Conservation (phyloP, 2,329 filamentous ascomycete species). For the Rugonectria rugulosa region DNA sequence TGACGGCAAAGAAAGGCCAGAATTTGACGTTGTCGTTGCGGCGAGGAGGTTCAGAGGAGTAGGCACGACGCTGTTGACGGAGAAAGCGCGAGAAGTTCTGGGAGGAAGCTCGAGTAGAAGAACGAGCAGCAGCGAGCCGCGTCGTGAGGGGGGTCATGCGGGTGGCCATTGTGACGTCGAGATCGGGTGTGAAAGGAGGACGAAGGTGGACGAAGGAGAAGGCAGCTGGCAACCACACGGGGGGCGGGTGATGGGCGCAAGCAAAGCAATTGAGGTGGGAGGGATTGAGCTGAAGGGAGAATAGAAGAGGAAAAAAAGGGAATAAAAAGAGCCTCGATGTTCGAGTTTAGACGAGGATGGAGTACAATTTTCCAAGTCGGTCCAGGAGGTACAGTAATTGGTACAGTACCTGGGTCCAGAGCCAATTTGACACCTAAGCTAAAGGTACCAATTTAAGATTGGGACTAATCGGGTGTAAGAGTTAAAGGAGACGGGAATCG, state of each 20-base stretch:
- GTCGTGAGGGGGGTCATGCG: constrained; percentile 40
- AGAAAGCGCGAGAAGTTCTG: constrained; percentile 22
- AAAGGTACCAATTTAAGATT: neutral
- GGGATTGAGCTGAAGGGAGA: constrained; percentile 6
- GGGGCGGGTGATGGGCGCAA: constrained; percentile 20
- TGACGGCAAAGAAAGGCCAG: constrained; percentile 63
- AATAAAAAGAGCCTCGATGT: constrained; percentile 1
- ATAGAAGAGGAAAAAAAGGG: neutral
- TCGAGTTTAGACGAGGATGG: constrained; percentile 6
- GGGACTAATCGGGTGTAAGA: neutral
- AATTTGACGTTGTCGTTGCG: constrained; percentile 57
- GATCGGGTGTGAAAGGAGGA: neutral
- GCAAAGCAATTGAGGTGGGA: constrained; percentile 10
- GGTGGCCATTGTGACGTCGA: constrained; percentile 41
- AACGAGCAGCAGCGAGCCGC: constrained; percentile 36
- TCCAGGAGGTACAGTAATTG: constrained; percentile 13
- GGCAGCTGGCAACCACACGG: constrained; percentile 25
- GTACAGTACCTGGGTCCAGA: constrained; percentile 1
- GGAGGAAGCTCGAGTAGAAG: constrained; percentile 25
- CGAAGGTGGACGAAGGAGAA: neutral
- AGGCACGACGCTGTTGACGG: constrained; percentile 44
- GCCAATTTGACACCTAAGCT: neutral
- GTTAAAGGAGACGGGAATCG: neutral
- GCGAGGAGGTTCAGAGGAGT: constrained; percentile 52
- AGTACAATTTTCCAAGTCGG: constrained; percentile 4